Evolutionary conservation across 2,329 filamentous ascomycete genomes (phyloP).

Genomic region (Colletotrichum sp.): DNA sequence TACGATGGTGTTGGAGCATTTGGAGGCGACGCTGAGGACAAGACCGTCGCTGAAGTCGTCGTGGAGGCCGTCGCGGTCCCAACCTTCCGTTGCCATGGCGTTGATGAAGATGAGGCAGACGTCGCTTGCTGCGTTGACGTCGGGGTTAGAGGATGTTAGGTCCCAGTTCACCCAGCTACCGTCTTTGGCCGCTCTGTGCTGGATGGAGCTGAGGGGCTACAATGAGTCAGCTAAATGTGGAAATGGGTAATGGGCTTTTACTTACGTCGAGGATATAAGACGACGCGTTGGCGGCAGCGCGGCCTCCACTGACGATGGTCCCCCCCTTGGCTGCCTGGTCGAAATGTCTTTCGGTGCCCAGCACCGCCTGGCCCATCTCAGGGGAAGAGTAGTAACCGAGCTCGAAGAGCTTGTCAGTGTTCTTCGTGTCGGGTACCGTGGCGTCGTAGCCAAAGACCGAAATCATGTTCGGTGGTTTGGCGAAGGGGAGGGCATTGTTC

Average conservation of each 20-base stretch:
- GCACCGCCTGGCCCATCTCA: slow-evolving; percentile 48
- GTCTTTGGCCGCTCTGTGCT: slow-evolving; percentile 56
- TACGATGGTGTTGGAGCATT: slow-evolving; percentile 67
- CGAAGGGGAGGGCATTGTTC: slow-evolving; percentile 65
- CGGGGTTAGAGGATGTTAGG: slow-evolving; percentile 51
- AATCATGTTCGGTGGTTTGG: slow-evolving; percentile 57
- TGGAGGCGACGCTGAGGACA: slow-evolving; percentile 59
- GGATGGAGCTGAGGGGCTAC: slow-evolving; percentile 62
- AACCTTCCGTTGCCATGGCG: slow-evolving; percentile 75
- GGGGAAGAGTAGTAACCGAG: slow-evolving; percentile 52
- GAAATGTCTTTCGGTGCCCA: slow-evolving; percentile 48
- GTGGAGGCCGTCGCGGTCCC: slow-evolving; percentile 62
- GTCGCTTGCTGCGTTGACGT: slow-evolving; percentile 54
- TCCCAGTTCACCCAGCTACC: slow-evolving; percentile 67
- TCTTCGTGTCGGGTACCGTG: slow-evolving; percentile 48
- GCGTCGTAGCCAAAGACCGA: slow-evolving; percentile 72
- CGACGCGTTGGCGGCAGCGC: slow-evolving; percentile 56
- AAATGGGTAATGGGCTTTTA: slow-evolving; percentile 3
- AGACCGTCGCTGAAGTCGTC: slow-evolving; percentile 70
- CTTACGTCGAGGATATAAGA: slow-evolving; percentile 54
- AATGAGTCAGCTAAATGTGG: slow-evolving; percentile 24
- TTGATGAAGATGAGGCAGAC: slow-evolving; percentile 74
- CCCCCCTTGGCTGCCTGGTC: slow-evolving; percentile 56
- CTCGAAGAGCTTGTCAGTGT: slow-evolving; percentile 48
- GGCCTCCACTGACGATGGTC: slow-evolving; percentile 56